phyloP scores from a whole-genome alignment of 2,329 filamentous ascomycete species.

The Onygenales sp. region DNA sequence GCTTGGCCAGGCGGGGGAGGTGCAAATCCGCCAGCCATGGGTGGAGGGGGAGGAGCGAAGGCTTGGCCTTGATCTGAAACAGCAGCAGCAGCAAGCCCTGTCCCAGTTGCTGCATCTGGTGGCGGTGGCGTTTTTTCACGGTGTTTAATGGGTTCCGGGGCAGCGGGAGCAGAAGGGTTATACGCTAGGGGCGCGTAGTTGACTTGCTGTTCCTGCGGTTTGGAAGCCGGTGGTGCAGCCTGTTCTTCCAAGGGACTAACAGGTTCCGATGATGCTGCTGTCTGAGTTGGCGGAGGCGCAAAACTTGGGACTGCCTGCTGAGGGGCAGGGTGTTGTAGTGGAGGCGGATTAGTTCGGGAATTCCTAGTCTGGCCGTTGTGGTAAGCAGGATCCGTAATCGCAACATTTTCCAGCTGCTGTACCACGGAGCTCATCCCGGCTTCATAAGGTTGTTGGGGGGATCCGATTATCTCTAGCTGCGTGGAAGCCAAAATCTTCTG shows the following conservation, averaged over 20 bases:
- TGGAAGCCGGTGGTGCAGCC: constrained; percentile 1
- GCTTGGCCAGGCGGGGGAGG: constrained; percentile 10
- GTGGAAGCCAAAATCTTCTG: constrained; percentile 24
- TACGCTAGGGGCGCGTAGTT: constrained; percentile 49
- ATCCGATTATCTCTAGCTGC: constrained; percentile 43
- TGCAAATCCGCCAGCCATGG: constrained; percentile 13
- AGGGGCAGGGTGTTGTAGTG: constrained; percentile 11
- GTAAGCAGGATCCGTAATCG: constrained; percentile 45
- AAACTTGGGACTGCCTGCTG: constrained; percentile 14
- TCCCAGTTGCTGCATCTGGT: constrained; percentile 42
- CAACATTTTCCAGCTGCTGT: constrained; percentile 53
- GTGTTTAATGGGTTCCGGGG: constrained; percentile 54
- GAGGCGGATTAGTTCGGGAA: constrained; percentile 23
- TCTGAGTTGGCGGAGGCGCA: constrained; percentile 15
- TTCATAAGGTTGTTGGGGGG: constrained; percentile 27
- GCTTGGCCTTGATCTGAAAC: constrained; percentile 27
- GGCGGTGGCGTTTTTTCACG: constrained; percentile 60
- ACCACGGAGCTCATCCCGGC: constrained; percentile 50
- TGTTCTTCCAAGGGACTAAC: constrained; percentile 8
- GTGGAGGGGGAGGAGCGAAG: constrained; percentile 22
- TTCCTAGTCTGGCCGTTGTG: constrained; percentile 34
- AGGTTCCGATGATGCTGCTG: constrained; percentile 11
- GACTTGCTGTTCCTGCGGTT: constrained; percentile 18
- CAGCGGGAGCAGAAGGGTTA: constrained; percentile 56
- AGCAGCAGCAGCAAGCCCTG: constrained; percentile 34